Evolutionary conservation across 495 filamentous ascomycete species (phyloP), one percentile per base, ranked within the genome.

Genomic region (Clavariopsis aquatica): DNA sequence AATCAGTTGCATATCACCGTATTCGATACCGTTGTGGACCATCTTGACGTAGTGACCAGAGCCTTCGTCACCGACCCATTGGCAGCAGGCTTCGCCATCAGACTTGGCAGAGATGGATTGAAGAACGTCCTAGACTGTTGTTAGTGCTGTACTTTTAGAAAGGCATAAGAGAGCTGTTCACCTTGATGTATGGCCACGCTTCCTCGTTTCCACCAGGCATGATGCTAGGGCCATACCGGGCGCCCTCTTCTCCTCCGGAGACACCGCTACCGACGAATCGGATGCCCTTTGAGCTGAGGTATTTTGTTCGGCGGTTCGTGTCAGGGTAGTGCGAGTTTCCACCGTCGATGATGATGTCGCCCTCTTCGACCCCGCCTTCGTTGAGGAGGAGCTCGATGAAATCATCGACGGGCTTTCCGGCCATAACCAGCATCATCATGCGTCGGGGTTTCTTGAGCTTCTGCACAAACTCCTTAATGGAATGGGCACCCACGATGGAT

Each of bases 11-110:
- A 98, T 98, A 80, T 98, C 94, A 87, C 94, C 94, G 76, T 98
- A 98, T 81, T 98, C 94, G 74, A 98, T 98, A 85, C 94, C 94
- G 78, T 98, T 98, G 88, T 98, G 94, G 62, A 98, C 94, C 95
- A 98, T 98, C 89, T 98, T 98, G 82, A 98, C 93, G 84, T 96
- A 98, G 85, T 98, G 94, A 64, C 94, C 94, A 75, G 94, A 88
- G 84, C 94, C 94, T 77, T 96, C 92, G 82, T 98, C 94, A 83
- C 94, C 94, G 69, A 98, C 94, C 94, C 94, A 98, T 79, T 98
- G 93, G 76, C 94, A 98, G 85, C 94, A 98, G 46, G 94, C 78
- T 84, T 98, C 95, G 66, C 87, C 88, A 71, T 96, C 93, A 76
- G 89, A 92, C 86, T 98, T 98, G 77, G 94, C 95, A 66, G 94